Base-by-base conservation (phyloP, 805 yeast species). In the Lipomyces orientalis region DNA sequence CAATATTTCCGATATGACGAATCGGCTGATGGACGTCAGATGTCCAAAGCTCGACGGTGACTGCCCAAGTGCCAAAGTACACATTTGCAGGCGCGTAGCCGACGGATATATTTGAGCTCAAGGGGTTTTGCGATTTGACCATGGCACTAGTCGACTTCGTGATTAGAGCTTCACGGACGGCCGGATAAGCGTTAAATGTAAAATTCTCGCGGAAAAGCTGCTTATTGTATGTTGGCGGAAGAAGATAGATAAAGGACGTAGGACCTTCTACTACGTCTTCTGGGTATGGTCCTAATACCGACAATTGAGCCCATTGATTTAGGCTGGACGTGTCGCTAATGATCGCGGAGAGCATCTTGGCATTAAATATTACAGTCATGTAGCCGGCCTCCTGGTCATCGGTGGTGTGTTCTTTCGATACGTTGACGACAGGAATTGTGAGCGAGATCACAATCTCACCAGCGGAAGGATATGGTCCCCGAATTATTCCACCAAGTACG, bases 381-480 rank as follows among this genome's bases (percentile, higher is more conserved):
- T 87, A 92, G 0, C 97, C 97, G 1, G 88, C 84, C 6, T 90
- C 80, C 29, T 84, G 82, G 4, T 89, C 87, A n/a, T 82, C 80
- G n/a, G 83, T 79, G 29, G 88, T 79, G 56, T 88, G 78, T 29
- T 90, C 88, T 1, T 96, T 88, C 19, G 88, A 83, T 72, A 89
- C 89, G n/a, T 91, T 85, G 73, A 83, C 88, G 1, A 93, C 84
- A 0, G 97, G 95, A 3, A 91, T 72, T 0, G 97, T 90, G 78
- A 92, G 80, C 0, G 97, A 91, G 83, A 91, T 80, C 71, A 87
- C 84, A 73, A 84, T 88, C 1, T 81, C 66, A 49, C 76, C 75
- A 10, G 59, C 76, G 72, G 86, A 86, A n/a, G 79, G 61, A 0
- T 85, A 80, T 0, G 97, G 97, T 2, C 96, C 97, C 0, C 88